Evolutionary conservation across 2,329 filamentous ascomycete species (phyloP).

Genomic region (Ophiostoma populinum): DNA sequence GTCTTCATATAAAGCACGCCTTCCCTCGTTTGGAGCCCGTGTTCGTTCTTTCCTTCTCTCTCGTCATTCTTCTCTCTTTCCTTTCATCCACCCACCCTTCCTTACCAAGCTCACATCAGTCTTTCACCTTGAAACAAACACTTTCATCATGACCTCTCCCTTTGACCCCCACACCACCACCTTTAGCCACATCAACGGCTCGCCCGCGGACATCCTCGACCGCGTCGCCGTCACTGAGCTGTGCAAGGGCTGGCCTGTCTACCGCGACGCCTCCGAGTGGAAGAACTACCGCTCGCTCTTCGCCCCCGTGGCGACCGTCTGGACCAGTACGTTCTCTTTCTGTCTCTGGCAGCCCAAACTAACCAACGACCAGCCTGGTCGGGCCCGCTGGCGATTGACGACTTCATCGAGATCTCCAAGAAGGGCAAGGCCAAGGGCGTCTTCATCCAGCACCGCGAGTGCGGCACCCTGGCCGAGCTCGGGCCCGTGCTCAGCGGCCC

Average conservation of each 20-base stretch:
- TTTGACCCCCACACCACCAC: slow-evolving; percentile 16
- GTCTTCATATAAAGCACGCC: too few relatives aligned
- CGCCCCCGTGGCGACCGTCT: slow-evolving; percentile 27
- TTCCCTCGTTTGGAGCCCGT: too few relatives aligned
- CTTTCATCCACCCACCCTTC: too few relatives aligned
- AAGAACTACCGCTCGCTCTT: slow-evolving; percentile 33
- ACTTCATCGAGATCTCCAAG: slow-evolving; percentile 32
- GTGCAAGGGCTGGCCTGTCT: slow-evolving; percentile 37
- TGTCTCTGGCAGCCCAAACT: not conserved
- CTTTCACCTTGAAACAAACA: too few relatives aligned
- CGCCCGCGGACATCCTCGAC: slow-evolving; percentile 22
- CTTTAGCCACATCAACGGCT: slow-evolving; percentile 29
- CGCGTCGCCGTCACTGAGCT: slow-evolving; percentile 30
- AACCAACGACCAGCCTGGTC: slow-evolving; percentile 24
- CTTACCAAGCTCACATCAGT: not conserved
- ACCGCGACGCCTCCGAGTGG: slow-evolving; percentile 34
- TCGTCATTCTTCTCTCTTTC: not conserved
- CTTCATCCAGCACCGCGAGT: slow-evolving; percentile 40
- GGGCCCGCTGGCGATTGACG: slow-evolving; percentile 23
- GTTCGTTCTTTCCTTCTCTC: not conserved
- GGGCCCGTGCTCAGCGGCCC: slow-evolving; percentile 10
- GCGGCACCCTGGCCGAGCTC: slow-evolving; percentile 9
- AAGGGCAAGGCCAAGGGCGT: slow-evolving; percentile 30
- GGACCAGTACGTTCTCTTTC: slow-evolving; percentile 25
- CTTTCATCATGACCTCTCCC: slow-evolving; percentile 5